Conservation (phyloP, 2,329 filamentous ascomycete genomes). For the Xylaria sp. region DNA sequence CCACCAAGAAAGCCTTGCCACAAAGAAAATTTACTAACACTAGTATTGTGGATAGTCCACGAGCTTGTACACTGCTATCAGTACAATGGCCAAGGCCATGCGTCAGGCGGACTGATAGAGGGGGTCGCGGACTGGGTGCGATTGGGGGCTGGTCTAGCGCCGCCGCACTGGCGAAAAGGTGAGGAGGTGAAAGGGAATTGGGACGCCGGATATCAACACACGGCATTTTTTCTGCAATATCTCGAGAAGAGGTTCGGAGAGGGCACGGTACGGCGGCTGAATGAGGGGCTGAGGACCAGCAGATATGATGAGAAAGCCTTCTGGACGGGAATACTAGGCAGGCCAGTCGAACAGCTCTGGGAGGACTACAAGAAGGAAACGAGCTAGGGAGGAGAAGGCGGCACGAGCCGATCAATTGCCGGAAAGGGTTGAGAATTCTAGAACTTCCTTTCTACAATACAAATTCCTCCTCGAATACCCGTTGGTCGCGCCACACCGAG, state of each 20-base stretch:
- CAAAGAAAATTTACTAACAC: no score
- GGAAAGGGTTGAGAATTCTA: neutral
- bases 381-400: neutral
- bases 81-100: constrained; percentile 66
- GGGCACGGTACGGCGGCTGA: constrained; percentile 66
- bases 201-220: constrained; percentile 90
- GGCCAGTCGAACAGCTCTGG: constrained; percentile 73
- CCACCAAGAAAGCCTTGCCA: no score
- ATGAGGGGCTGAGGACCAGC: constrained; percentile 68
- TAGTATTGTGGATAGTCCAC: no score
- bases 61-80: constrained; percentile 97
- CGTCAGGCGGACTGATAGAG: constrained; percentile 82
- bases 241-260: constrained; percentile 70
- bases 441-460: constrained; percentile 6
- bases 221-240: constrained; percentile 89
- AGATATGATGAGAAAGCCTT: constrained; percentile 69
- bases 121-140: constrained; percentile 94
- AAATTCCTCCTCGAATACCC: constrained; percentile 15
- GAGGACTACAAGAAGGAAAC: constrained; percentile 64
- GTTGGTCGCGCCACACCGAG: constrained; percentile 3
- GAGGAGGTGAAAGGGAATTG: constrained; percentile 59
- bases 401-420: neutral
- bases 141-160: constrained; percentile 71
- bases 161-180: constrained; percentile 78
- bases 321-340: constrained; percentile 72